Evolutionary conservation across 768 basidiomycete genomes (phyloP).

Genomic region (Podaxis rugospora): DNA sequence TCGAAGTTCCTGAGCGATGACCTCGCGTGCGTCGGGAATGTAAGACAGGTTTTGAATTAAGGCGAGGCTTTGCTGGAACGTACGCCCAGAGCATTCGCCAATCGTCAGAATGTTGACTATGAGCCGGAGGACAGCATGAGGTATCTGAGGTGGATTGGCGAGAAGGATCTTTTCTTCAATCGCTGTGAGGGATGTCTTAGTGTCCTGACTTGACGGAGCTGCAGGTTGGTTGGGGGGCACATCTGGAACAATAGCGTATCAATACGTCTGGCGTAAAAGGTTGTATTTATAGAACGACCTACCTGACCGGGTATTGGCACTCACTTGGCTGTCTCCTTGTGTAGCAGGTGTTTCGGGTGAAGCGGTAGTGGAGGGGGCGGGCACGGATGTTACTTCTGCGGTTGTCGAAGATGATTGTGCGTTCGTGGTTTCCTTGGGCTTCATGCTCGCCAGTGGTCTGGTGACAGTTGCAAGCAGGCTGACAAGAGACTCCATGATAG

Average conservation of each 20-base stretch:
- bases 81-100: slow-evolving; percentile 93
- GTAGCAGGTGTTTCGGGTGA: slow-evolving; percentile 5
- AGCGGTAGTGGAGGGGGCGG: slow-evolving; percentile 16
- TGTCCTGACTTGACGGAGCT: slow-evolving; percentile 13
- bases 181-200: slow-evolving; percentile 27
- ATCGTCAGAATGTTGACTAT: slow-evolving; percentile 97
- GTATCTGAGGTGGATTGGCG: slow-evolving; percentile 78
- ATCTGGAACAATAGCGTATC: background rate
- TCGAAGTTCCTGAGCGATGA: slow-evolving; percentile 85
- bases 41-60: slow-evolving; percentile 91
- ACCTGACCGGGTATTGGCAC: background rate
- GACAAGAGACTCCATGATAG: slow-evolving; percentile 92
- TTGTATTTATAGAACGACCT: slow-evolving; percentile 1
- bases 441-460: slow-evolving; percentile 68
- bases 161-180: slow-evolving; percentile 50
- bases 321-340: background rate
- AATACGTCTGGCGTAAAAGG: background rate
- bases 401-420: background rate
- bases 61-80: slow-evolving; percentile 91
- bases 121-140: slow-evolving; percentile 76
- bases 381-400: slow-evolving; percentile 21
- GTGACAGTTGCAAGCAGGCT: slow-evolving; percentile 85
- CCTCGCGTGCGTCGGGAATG: slow-evolving; percentile 84
- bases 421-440: slow-evolving; percentile 28
- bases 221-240: background rate